These are phyloP conservation scores for Blastobotrys attinorum DNA, from an alignment of 805 yeast species.

Conservation along the genomic window DNA sequence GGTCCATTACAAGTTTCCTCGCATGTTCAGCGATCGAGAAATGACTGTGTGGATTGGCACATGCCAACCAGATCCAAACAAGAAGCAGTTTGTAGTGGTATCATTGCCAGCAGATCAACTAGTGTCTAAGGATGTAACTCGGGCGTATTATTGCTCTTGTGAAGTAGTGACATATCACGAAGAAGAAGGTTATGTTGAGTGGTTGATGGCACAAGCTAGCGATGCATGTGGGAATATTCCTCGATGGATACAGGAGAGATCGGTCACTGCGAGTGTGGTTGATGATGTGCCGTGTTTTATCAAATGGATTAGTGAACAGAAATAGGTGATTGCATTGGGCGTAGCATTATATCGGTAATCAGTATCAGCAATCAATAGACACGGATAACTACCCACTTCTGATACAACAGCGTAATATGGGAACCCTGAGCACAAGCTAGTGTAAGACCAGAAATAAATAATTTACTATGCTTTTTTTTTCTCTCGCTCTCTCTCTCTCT, in stretches of 20 bases:
- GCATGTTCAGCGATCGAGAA: slow-evolving; percentile 28
- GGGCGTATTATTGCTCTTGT: slow-evolving; percentile 30
- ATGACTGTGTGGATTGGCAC: slow-evolving; percentile 29
- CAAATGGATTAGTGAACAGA: slow-evolving; percentile 22
- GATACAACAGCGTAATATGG: too few relatives aligned
- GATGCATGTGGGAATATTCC: slow-evolving; percentile 35
- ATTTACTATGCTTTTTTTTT: too few relatives aligned
- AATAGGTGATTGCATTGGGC: too few relatives aligned
- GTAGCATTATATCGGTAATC: background rate
- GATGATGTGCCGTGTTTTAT: slow-evolving; percentile 30
- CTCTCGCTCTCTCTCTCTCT: too few relatives aligned
- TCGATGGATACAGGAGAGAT: slow-evolving; percentile 29
- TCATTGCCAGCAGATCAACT: slow-evolving; percentile 29
- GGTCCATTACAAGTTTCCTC: slow-evolving; percentile 30
- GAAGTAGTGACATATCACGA: slow-evolving; percentile 25
- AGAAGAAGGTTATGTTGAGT: slow-evolving; percentile 23
- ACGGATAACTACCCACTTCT: too few relatives aligned
- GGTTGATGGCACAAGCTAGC: slow-evolving; percentile 35
- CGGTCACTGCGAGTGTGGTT: slow-evolving; percentile 27
- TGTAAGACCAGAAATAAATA: slow-evolving; percentile 2
- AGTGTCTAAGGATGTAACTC: slow-evolving; percentile 14
- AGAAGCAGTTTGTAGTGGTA: slow-evolving; percentile 28
- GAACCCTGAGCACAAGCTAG: too few relatives aligned
- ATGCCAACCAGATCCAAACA: slow-evolving; percentile 22
- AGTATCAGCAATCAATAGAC: background rate